Percentiles rank a stretch among this genome's conserved stretches.
Evolutionary conservation across 345 rosid species (phyloP).

Genomic region (Capsella bursapastoris): DNA sequence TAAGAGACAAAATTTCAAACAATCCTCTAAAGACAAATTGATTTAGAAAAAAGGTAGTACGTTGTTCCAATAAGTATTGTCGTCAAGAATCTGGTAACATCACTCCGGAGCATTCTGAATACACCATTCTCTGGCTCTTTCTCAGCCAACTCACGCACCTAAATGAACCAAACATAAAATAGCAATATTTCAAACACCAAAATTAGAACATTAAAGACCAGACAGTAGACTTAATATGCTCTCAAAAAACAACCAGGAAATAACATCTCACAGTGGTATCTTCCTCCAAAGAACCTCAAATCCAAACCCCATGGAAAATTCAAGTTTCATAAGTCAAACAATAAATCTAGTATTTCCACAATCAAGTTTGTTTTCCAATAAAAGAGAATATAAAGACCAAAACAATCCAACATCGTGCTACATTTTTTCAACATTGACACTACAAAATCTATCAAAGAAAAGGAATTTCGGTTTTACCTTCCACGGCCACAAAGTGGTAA

Average conservation of each 20-base stretch:
- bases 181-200: conserved; percentile 30
- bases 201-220: conserved; percentile 21
- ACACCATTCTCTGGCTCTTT: conserved; percentile 96
- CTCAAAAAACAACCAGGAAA: neutral
- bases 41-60: conserved; percentile 52
- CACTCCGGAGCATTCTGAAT: conserved; percentile 94
- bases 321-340: neutral
- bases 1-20: conserved; percentile 45
- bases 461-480: conserved; percentile 54
- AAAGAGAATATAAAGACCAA: conserved; percentile 21
- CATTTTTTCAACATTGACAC: neutral
- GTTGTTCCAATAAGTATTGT: conserved; percentile 99
- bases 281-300: conserved; percentile 10
- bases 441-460: neutral
- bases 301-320: neutral
- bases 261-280: conserved; percentile 6
- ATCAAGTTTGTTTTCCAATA: neutral
- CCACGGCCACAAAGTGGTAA: conserved; percentile 95
- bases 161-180: conserved; percentile 28
- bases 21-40: conserved; percentile 33
- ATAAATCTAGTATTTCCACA: conserved; percentile 6
- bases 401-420: neutral
- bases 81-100: conserved; percentile 96
- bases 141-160: conserved; percentile 97
- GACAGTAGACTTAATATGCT: neutral